Percentiles rank a stretch among this genome's conserved stretches.
These are phyloP conservation scores for Phytophthora pini DNA, from an alignment of 352 stramenopile species.

Conservation along the genomic window DNA sequence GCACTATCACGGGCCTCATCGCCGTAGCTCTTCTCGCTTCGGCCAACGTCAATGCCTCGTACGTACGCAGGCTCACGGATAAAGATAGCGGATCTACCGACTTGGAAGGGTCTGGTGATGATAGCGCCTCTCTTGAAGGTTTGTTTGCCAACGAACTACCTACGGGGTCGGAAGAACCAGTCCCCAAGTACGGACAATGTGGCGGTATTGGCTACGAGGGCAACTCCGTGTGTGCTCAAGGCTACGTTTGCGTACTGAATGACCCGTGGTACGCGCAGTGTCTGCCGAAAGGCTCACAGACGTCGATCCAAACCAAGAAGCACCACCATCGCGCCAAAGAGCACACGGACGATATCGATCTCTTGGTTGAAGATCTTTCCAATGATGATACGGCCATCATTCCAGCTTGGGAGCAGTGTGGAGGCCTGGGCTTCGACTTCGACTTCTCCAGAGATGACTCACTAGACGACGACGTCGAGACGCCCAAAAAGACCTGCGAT, in stretches of 20 bases:
- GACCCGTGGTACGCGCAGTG: conserved; percentile 58
- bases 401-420: conserved; percentile 36
- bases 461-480: conserved; percentile 19
- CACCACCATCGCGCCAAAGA: conserved; percentile 6
- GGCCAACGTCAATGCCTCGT: conserved; percentile 7
- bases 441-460: conserved; percentile 18
- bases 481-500: conserved; percentile 26
- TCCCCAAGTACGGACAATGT: conserved; percentile 39
- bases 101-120: conserved; percentile 15
- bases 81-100: conserved; percentile 15
- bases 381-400: conserved; percentile 6
- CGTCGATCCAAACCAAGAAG: conserved; percentile 10
- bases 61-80: conserved; percentile 14
- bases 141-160: conserved; percentile 8
- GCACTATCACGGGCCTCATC: neutral
- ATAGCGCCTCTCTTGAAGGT: conserved; percentile 6
- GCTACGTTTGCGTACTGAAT: conserved; percentile 34
- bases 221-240: conserved; percentile 21
- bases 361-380: conserved; percentile 16
- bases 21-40: conserved; percentile 2
- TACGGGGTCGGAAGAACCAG: conserved; percentile 10
- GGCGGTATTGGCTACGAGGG: conserved; percentile 30
- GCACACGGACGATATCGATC: conserved; percentile 6
- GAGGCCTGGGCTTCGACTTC: conserved; percentile 42
- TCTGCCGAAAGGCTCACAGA: conserved; percentile 24